Percentiles rank a stretch among this genome's conserved stretches.
Evolutionary conservation across 805 yeast genomes (phyloP).

Genomic region (Blastobotrys terrestris): DNA sequence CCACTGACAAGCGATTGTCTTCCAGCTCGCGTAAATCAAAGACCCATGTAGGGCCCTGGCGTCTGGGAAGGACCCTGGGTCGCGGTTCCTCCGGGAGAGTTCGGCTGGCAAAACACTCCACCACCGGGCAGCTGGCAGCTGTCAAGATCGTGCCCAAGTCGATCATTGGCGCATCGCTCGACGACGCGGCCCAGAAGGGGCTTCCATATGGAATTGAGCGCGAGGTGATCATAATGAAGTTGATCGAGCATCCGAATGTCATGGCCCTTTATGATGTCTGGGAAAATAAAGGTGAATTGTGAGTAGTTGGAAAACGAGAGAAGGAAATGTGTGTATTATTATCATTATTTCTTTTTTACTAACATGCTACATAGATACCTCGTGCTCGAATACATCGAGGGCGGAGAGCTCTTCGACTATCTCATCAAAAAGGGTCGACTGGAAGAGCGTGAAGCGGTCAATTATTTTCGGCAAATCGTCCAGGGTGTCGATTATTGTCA

Average conservation of each 20-base stretch:
- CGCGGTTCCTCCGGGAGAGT: slow-evolving; percentile 97
- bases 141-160: slow-evolving; percentile 93
- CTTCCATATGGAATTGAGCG: slow-evolving; percentile 94
- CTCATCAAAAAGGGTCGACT: slow-evolving; percentile 82
- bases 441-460: slow-evolving; percentile 83
- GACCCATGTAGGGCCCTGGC: slow-evolving; percentile 90
- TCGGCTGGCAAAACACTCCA: slow-evolving; percentile 78
- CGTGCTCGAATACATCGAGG: slow-evolving; percentile 92
- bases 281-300: slow-evolving; percentile 88
- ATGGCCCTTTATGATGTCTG: slow-evolving; percentile 93
- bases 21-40: slow-evolving; percentile 24
- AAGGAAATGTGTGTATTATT: neutral
- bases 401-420: slow-evolving; percentile 93
- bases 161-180: slow-evolving; percentile 41
- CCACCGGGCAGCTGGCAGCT: slow-evolving; percentile 87
- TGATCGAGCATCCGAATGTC: slow-evolving; percentile 88
- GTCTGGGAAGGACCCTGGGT: slow-evolving; percentile 88
- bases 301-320: no score
- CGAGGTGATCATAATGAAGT: slow-evolving; percentile 95
- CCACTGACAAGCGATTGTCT: slow-evolving; percentile 1
- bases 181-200: slow-evolving; percentile 33
- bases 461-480: slow-evolving; percentile 81
- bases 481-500: slow-evolving; percentile 81
- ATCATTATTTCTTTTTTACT: neutral
- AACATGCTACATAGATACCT: slow-evolving; percentile 40